phyloP scores from a whole-genome alignment of 192 early-diverging fungal species.

The Chytriomyces confervae region DNA sequence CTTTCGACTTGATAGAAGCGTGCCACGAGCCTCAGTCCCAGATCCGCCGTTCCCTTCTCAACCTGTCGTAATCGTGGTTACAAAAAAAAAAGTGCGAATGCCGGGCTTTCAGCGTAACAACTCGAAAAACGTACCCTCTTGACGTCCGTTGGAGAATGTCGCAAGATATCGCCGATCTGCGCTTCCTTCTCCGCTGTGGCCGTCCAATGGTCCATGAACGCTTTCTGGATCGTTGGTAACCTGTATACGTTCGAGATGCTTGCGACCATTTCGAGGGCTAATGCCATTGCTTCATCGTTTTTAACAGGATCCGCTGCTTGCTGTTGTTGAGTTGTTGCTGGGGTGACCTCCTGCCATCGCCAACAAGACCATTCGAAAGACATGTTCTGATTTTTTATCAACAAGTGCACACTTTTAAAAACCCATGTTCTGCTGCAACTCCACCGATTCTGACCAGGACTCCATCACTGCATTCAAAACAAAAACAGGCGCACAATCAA shows the following conservation, averaged over 20 bases:
- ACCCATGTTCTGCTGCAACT: no score
- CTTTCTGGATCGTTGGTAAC: neutral
- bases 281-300: neutral
- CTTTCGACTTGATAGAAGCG: conserved; percentile 75
- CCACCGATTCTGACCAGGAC: no score
- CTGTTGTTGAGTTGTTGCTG: no score
- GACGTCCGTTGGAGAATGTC: conserved; percentile 5
- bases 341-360: no score
- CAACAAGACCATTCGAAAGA: no score
- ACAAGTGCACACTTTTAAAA: no score
- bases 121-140: neutral
- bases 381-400: no score
- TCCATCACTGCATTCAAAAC: no score
- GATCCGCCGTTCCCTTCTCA: conserved; percentile 15
- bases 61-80: conserved; percentile 11
- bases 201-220: conserved; percentile 20
- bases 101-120: neutral
- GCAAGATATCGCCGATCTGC: conserved; percentile 13
- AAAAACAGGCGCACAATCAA: no score
- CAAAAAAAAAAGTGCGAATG: neutral
- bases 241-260: neutral
- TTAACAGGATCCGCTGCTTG: no score
- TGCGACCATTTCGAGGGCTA: neutral
- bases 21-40: conserved; percentile 32
- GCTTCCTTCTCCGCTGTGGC: neutral